Conservation (phyloP, 345 rosid genomes). For the Salix brachista region DNA sequence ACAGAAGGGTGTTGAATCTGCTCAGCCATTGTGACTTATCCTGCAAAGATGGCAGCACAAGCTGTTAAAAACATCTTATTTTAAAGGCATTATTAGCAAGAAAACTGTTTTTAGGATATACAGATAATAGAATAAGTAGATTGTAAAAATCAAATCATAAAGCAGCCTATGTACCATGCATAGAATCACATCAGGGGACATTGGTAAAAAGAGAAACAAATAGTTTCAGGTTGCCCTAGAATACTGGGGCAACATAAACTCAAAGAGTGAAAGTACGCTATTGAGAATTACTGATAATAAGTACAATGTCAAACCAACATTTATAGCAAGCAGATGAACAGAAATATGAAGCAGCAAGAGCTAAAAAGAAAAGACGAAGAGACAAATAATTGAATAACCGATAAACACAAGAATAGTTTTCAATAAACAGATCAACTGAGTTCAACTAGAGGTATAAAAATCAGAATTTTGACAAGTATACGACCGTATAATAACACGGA, state of each 20-base stretch:
- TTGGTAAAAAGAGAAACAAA: background rate
- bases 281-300: background rate
- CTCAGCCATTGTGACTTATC: slow-evolving; percentile 59
- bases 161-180: background rate
- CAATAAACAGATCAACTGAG: background rate
- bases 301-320: background rate
- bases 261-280: background rate
- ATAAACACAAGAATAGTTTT: background rate
- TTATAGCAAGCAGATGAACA: background rate
- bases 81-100: background rate
- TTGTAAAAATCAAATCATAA: background rate
- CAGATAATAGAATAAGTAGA: background rate
- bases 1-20: slow-evolving; percentile 65
- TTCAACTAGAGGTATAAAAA: background rate
- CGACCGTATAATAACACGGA: background rate
- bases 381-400: background rate
- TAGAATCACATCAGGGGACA: background rate
- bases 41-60: slow-evolving; percentile 25
- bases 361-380: background rate
- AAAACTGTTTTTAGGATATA: background rate
- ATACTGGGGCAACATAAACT: background rate
- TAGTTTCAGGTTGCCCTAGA: background rate
- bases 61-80: background rate
- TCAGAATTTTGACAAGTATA: background rate
- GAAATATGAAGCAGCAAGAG: background rate